Base-by-base conservation (phyloP, 352 stramenopile genomes). In the Globisporangium rhizosaccharum region DNA sequence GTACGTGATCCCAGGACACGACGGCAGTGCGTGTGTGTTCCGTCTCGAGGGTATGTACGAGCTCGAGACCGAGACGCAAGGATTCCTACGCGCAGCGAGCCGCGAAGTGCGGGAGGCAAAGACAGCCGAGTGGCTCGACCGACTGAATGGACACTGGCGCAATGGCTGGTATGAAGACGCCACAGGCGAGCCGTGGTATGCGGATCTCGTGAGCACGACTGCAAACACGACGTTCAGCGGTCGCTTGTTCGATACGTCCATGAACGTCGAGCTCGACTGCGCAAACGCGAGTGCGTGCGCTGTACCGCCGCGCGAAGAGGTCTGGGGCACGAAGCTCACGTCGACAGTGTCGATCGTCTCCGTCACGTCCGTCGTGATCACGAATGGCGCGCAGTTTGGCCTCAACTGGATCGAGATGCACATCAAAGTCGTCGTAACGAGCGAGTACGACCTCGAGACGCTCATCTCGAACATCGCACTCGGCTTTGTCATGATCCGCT, bases 81-180 rank as follows among this genome's bases (percentile, higher is more conserved):
- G 56, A 7, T 39, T 61, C 33, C 48, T 74, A n/a, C 53, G 54
- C 14, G 64, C 58, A 11, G 57, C 63, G 1, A 50, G 20, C 12
- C 56, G 64, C 44, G 44, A 18, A 11, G 12, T 67, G 23, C 60
- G 57, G 0, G 66, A 74, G 23, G 18, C 49, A 8, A 60, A 56
- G 28, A 67, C 56, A 1, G 30, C 56, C 1, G 61, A 64, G n/a
- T 62, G 45, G 39, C 56, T 72, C 9, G 28, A 26, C 0, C 46
- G 17, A 18, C 46, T 37, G 20, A 47, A 26, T 15, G 57, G 61
- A 15, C 37, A 15, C 18, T 78, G 70, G 70, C 55, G 53, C 25
- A 70, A 78, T 33, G 70, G 70, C 33, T 78, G 70, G 70, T 73
- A 68, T 17, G 56, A 69, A 47, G 48, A 67, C 17, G 25, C 18